A percentile compares a stretch with the other conserved stretches of the same genome.
Evolutionary conservation across 1,284 basidiomycete genomes (phyloP).

Genomic region (Sparassis latifolia): DNA sequence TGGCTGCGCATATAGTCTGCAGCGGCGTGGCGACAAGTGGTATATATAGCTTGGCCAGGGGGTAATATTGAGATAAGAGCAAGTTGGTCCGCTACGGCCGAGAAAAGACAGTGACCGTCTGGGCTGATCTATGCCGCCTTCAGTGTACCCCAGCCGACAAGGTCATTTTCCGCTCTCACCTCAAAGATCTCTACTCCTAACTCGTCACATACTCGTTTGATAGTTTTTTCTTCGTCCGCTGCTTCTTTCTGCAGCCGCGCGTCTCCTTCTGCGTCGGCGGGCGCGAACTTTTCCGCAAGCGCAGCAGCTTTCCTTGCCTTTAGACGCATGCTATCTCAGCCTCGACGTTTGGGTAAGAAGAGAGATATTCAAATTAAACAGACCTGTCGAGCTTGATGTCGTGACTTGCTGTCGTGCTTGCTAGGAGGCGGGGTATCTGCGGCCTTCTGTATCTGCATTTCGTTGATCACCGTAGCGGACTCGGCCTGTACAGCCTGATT

Average conservation of each 20-base stretch:
- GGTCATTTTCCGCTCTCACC: conserved; percentile 33
- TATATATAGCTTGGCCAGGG: conserved; percentile 48
- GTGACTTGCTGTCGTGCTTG: conserved; percentile 65
- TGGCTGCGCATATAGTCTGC: conserved; percentile 82
- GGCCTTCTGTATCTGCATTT: conserved; percentile 37
- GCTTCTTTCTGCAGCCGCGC: conserved; percentile 65
- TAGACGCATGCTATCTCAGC: background rate
- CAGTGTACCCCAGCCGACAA: no score
- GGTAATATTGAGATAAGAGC: conserved; percentile 56
- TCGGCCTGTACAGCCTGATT: conserved; percentile 44
- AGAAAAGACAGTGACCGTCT: conserved; percentile 94
- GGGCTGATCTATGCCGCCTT: conserved; percentile 67
- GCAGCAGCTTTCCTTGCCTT: conserved; percentile 76
- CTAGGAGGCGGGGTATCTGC: conserved; percentile 30
- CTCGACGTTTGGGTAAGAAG: background rate
- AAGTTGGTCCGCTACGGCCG: conserved; percentile 89
- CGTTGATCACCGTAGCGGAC: conserved; percentile 42
- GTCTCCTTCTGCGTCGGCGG: conserved; percentile 56
- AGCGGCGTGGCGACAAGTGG: conserved; percentile 62
- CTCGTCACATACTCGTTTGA: conserved; percentile 61
- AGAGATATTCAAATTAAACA: conserved; percentile 14
- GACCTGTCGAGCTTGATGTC: conserved; percentile 79
- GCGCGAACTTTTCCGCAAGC: conserved; percentile 52
- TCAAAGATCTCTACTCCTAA: conserved; percentile 67
- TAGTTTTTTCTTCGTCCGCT: conserved; percentile 67